Percentiles rank a stretch among this genome's conserved stretches.
These are phyloP conservation scores for Phytophthora fragariaefolia DNA, from an alignment of 352 stramenopile genomes.

Conservation along the genomic window DNA sequence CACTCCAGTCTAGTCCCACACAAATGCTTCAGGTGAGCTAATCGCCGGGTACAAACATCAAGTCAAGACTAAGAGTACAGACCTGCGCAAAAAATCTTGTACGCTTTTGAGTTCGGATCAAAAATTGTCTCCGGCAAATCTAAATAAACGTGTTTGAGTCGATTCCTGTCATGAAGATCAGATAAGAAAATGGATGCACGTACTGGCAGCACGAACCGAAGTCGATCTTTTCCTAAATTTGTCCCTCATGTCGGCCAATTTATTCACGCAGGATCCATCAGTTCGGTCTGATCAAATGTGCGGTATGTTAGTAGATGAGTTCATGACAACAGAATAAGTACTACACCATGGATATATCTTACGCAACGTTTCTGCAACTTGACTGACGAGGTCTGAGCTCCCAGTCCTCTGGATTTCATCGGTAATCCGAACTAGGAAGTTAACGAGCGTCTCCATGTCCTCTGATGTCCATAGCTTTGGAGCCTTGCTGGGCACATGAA, in stretches of 20 bases:
- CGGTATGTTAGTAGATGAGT: slow-evolving; percentile 2
- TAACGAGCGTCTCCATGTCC: slow-evolving; percentile 61
- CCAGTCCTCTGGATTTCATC: slow-evolving; percentile 61
- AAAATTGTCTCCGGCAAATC: slow-evolving; percentile 65
- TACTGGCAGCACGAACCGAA: slow-evolving; percentile 55
- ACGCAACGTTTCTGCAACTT: slow-evolving; percentile 44
- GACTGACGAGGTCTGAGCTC: slow-evolving; percentile 42
- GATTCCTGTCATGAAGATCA: slow-evolving; percentile 9
- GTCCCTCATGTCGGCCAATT: slow-evolving; percentile 63
- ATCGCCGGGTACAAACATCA: too few relatives aligned
- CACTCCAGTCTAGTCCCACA: slow-evolving; percentile 50
- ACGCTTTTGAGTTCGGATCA: slow-evolving; percentile 54
- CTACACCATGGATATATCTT: slow-evolving; percentile 10
- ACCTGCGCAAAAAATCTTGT: slow-evolving; percentile 81
- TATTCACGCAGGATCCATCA: slow-evolving; percentile 59
- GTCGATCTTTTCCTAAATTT: slow-evolving; percentile 52
- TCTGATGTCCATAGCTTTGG: slow-evolving; percentile 61
- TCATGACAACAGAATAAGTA: neutral
- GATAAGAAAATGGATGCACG: slow-evolving; percentile 12
- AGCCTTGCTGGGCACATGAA: slow-evolving; percentile 34
- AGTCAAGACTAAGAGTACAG: neutral
- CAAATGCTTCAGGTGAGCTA: too few relatives aligned
- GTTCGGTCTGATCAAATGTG: slow-evolving; percentile 46
- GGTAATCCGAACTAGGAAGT: slow-evolving; percentile 70
- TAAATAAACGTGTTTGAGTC: slow-evolving; percentile 40